These are phyloP conservation scores for Huiozyma sinensis DNA, from an alignment of 805 yeast species.

Conservation along the genomic window DNA sequence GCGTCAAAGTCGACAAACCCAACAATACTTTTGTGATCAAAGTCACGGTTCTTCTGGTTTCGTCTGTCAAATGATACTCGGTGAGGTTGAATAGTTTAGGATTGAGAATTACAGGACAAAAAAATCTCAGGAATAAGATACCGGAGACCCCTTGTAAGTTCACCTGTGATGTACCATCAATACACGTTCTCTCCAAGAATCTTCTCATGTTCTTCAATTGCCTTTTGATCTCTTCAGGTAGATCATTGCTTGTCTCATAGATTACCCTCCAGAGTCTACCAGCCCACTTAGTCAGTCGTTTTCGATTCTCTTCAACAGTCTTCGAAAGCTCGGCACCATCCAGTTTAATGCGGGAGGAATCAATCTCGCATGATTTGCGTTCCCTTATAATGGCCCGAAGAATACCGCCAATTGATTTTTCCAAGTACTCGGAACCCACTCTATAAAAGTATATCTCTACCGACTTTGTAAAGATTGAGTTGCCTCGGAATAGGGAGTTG, in stretches of 20 bases:
- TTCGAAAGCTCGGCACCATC: conserved; percentile 28
- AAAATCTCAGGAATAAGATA: conserved; percentile 69
- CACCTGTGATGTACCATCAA: conserved; percentile 33
- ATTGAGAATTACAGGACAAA: conserved; percentile 85
- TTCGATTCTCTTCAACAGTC: conserved; percentile 38
- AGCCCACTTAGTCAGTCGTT: conserved; percentile 39
- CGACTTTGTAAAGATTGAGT: conserved; percentile 71
- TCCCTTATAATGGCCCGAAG: conserved; percentile 41
- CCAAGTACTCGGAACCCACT: conserved; percentile 70
- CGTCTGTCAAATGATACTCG: conserved; percentile 58
- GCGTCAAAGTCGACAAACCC: conserved; percentile 66
- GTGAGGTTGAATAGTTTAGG: conserved; percentile 77
- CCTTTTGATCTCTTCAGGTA: conserved; percentile 56
- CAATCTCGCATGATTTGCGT: conserved; percentile 65
- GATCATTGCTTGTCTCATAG: conserved; percentile 54
- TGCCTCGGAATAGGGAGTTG: conserved; percentile 71
- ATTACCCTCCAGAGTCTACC: conserved; percentile 58
- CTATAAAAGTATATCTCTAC: conserved; percentile 67
- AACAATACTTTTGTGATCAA: conserved; percentile 69
- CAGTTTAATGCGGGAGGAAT: conserved; percentile 48
- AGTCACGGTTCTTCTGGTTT: conserved; percentile 67
- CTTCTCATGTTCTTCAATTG: conserved; percentile 55
- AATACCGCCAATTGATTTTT: conserved; percentile 60
- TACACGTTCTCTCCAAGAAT: conserved; percentile 48
- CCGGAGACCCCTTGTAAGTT: conserved; percentile 72